Evolutionary conservation across 169 alveolate species (phyloP), one percentile per base, ranked within the genome.

Genomic region (Plasmodium relictum): DNA sequence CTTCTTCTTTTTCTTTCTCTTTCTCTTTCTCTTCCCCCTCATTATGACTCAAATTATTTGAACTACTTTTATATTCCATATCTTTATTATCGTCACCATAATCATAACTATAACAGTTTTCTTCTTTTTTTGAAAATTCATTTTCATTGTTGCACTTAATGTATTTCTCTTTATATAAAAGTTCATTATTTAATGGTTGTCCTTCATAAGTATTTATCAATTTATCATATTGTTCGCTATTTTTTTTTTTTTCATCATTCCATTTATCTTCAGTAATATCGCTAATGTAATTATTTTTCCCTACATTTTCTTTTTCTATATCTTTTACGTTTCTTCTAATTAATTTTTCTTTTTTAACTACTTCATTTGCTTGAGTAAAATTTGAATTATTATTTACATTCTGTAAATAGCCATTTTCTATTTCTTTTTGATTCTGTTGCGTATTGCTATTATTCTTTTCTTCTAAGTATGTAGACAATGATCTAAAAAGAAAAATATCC

Each of bases 391-490:
- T 31, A 31, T 31, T 31, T 31, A 2, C 3, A 31, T 31, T 2
- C 3, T 22, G 12, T 37, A 61, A 22, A 61, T 61, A 7, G 2
- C 5, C 42, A 61, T 31, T 24, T 24, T 61, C 70, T 31, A 61
- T 18, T 16, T 20, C 63, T n/a, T 24, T 45, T 8, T 50, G 45
- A 1, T 42, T 45, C 12, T 66, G 45, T 37, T 56, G 52, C 8
- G 24, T 16, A 78, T 48, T 59, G 3, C 18, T 37, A 74, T 41
- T 50, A 62, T 72, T 62, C 50, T 71, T 70, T 14, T 86, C 76
- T 42, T 86, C 87, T 74, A 86, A 59, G 61, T 86, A 86, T 10
- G 76, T 72, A 5, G 92, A 86, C 31, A 86, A 24, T 5, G 86
- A 86, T 52, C 66, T 44, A 54, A 86, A 86, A 37, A 72, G 74